A percentile compares a stretch with the other conserved stretches of the same genome.
Evolutionary conservation across 768 basidiomycete species (phyloP).

Genomic region (Trametes meyenii): DNA sequence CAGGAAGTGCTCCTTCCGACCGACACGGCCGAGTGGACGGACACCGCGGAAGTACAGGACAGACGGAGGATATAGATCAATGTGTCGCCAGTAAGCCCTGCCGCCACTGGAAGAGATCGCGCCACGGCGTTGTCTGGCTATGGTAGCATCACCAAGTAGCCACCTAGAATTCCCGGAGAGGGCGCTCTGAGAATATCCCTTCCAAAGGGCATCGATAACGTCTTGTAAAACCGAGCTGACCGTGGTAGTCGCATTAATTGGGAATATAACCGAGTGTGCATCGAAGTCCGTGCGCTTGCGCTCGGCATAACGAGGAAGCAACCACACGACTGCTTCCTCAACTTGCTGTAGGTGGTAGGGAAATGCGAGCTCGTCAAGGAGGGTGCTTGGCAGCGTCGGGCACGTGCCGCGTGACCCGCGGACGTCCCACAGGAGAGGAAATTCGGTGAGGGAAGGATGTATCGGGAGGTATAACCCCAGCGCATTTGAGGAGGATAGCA

Average conservation of each 20-base stretch:
- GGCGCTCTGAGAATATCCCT: neutral
- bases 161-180: neutral
- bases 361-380: neutral
- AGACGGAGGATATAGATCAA: neutral
- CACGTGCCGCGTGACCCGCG: neutral
- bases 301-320: neutral
- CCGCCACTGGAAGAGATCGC: neutral
- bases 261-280: neutral
- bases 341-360: neutral
- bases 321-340: neutral
- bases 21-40: neutral
- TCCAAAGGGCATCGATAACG: neutral
- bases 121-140: neutral
- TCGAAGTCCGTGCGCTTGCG: neutral
- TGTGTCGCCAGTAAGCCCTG: neutral
- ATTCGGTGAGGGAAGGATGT: neutral
- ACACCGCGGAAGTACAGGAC: neutral
- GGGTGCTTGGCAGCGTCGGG: neutral
- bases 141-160: neutral
- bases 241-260: neutral
- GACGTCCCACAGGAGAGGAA: neutral
- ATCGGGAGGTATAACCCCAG: neutral
- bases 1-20: neutral
- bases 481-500: neutral
- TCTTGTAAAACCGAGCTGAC: neutral